phyloP scores from a whole-genome alignment of 257 asterid genomes.

The Solanum pinnatisectum region DNA sequence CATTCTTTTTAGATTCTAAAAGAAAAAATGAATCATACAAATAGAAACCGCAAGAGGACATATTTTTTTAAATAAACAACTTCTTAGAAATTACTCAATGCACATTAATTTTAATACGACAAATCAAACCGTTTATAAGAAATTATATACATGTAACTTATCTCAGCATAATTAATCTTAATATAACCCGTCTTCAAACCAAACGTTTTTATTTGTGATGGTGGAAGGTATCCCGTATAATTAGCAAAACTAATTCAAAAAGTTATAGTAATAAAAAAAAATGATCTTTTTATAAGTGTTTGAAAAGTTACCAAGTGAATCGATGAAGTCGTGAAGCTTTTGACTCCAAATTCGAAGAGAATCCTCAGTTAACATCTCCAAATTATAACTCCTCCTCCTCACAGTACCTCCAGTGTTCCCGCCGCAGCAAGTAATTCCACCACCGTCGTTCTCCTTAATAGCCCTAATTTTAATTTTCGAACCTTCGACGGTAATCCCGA shows the following conservation, averaged over 20 bases:
- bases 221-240: neutral
- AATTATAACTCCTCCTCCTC: constrained; percentile 25
- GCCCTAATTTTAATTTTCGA: constrained; percentile 40
- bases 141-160: too few relatives aligned
- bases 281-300: neutral
- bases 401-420: constrained; percentile 9
- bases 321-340: constrained; percentile 47
- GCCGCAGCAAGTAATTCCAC: constrained; percentile 42
- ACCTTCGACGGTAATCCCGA: constrained; percentile 61
- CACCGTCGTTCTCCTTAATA: constrained; percentile 18
- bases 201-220: too few relatives aligned
- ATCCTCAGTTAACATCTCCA: constrained; percentile 39
- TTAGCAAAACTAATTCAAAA: neutral
- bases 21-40: neutral
- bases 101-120: neutral
- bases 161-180: too few relatives aligned
- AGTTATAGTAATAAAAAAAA: neutral
- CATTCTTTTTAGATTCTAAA: too few relatives aligned
- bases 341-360: constrained; percentile 48
- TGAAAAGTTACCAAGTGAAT: constrained; percentile 50
- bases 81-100: too few relatives aligned
- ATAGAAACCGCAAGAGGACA: neutral
- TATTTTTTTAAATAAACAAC: too few relatives aligned
- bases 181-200: too few relatives aligned
- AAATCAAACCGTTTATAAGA: too few relatives aligned